Conservation (phyloP, 495 filamentous ascomycete species). For the Pyrenula massariospora region DNA sequence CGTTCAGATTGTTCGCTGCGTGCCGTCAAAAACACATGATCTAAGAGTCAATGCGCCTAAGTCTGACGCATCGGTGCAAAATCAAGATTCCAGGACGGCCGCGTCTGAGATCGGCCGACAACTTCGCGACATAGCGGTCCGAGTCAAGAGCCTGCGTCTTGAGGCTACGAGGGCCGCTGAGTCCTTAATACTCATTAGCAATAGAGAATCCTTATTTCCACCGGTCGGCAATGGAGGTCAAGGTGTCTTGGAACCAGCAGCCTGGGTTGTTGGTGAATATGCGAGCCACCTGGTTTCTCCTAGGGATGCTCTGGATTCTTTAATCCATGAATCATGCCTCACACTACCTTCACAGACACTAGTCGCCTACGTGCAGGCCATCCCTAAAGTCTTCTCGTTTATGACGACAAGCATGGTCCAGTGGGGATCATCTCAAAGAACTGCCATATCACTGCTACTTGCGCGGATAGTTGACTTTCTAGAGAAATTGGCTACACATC, state of each 20-base stretch:
- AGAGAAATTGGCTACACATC: constrained; percentile 65
- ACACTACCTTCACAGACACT: constrained; percentile 52
- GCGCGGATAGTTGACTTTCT: constrained; percentile 70
- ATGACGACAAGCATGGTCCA: constrained; percentile 43
- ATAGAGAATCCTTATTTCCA: constrained; percentile 33
- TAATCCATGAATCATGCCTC: constrained; percentile 53
- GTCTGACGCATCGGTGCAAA: constrained; percentile 2
- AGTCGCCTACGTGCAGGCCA: constrained; percentile 71
- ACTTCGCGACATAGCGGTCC: constrained; percentile 80
- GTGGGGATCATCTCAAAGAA: constrained; percentile 58
- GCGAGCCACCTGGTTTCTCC: constrained; percentile 53
- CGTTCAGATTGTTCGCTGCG: constrained; percentile 63
- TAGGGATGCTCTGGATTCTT: constrained; percentile 51
- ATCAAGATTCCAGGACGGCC: neutral
- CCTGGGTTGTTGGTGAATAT: constrained; percentile 86
- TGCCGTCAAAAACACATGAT: constrained; percentile 25
- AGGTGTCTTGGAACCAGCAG: constrained; percentile 56
- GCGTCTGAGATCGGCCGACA: constrained; percentile 69
- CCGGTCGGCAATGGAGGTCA: constrained; percentile 31
- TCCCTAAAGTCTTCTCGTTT: constrained; percentile 70
- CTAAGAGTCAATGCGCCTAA: constrained; percentile 12
- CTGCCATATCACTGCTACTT: constrained; percentile 61
- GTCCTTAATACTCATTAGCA: constrained; percentile 45
- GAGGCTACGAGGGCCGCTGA: constrained; percentile 79
- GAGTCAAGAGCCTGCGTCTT: constrained; percentile 66